A percentile compares a stretch with the other conserved stretches of the same genome.
Evolutionary conservation across 352 stramenopile genomes (phyloP).

Genomic region (Phytophthora gonapodyides): DNA sequence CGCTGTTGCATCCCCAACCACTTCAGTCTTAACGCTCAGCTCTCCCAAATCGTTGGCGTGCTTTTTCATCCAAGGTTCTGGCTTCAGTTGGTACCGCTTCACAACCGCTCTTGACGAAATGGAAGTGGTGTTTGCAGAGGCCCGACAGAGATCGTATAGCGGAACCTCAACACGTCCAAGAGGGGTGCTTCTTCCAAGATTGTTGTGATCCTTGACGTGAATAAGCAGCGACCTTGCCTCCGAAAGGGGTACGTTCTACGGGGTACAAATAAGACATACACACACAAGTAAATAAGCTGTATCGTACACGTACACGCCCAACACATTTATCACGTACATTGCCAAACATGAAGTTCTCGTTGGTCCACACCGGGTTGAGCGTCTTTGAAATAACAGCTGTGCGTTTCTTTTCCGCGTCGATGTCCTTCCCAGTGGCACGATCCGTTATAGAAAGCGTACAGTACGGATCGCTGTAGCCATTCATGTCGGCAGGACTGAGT

Average conservation of each 20-base stretch:
- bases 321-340: slow-evolving; percentile 40
- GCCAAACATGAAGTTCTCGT: slow-evolving; percentile 68
- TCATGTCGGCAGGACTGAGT: slow-evolving; percentile 56
- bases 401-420: slow-evolving; percentile 74
- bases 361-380: slow-evolving; percentile 70
- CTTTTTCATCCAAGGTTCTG: slow-evolving; percentile 80
- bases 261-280: slow-evolving; percentile 9
- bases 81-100: slow-evolving; percentile 61
- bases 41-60: slow-evolving; percentile 57
- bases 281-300: slow-evolving; percentile 5
- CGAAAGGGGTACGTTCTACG: slow-evolving; percentile 49
- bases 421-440: slow-evolving; percentile 42
- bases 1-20: slow-evolving; percentile 58
- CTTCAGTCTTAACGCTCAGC: slow-evolving; percentile 69
- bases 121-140: slow-evolving; percentile 56
- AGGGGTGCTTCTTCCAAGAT: slow-evolving; percentile 60
- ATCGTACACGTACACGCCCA: not conserved
- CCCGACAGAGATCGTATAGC: slow-evolving; percentile 59
- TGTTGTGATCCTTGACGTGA: slow-evolving; percentile 82
- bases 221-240: slow-evolving; percentile 57
- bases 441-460: slow-evolving; percentile 70
- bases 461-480: slow-evolving; percentile 78
- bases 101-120: slow-evolving; percentile 52
- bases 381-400: slow-evolving; percentile 71
- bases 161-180: slow-evolving; percentile 72